Conservation (phyloP, 2,329 filamentous ascomycete species). For the Scedosporium boydii region DNA sequence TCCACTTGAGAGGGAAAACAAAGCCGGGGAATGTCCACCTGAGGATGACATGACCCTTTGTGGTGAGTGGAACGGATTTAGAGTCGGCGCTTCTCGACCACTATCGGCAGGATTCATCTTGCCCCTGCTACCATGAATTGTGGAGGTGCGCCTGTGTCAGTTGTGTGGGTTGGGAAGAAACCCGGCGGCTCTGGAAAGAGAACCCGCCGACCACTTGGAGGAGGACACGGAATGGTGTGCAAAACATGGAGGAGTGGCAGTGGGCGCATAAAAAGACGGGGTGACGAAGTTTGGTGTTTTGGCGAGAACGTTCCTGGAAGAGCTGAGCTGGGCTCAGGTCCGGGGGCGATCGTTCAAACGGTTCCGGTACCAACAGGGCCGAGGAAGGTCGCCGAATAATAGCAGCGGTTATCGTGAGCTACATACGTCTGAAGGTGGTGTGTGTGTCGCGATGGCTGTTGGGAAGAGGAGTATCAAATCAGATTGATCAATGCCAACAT, state of each 20-base stretch:
- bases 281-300: too few species aligned
- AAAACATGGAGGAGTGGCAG: too few species aligned
- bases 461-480: too few species aligned
- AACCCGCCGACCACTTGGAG: too few species aligned
- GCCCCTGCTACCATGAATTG: too few species aligned
- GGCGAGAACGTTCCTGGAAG: background rate
- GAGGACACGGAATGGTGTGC: too few species aligned
- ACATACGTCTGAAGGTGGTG: too few species aligned
- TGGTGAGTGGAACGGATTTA: background rate
- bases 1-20: background rate
- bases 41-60: background rate
- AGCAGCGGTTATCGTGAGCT: background rate
- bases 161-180: background rate
- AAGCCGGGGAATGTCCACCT: background rate
- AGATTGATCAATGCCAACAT: too few species aligned
- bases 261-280: too few species aligned
- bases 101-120: background rate
- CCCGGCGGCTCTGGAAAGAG: too few species aligned
- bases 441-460: too few species aligned
- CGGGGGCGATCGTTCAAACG: background rate
- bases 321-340: background rate
- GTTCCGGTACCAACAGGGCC: background rate
- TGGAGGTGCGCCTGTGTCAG: too few species aligned
- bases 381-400: background rate
- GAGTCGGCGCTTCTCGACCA: background rate